These are phyloP conservation scores for Aaosphaeria pasadenensis DNA, from an alignment of 2,329 filamentous ascomycete species.

Conservation along the genomic window DNA sequence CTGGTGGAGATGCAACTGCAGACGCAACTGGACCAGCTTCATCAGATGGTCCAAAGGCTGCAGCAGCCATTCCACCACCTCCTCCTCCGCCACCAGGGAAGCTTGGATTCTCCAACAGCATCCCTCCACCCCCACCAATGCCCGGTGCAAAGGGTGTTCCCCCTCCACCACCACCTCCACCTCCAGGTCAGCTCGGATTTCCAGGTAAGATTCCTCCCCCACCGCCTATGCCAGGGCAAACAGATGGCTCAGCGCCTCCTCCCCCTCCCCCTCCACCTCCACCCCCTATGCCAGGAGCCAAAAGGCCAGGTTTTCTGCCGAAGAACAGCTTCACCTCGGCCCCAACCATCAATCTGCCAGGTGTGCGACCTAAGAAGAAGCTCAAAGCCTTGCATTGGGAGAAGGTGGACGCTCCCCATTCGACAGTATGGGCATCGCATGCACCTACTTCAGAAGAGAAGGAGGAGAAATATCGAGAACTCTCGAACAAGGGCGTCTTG, in stretches of 20 bases:
- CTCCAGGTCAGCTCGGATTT: conserved; percentile 45
- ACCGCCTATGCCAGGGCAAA: conserved; percentile 49
- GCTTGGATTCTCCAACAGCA: conserved; percentile 36
- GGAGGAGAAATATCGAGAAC: conserved; percentile 92
- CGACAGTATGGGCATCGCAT: conserved; percentile 89
- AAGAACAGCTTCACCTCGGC: conserved; percentile 55
- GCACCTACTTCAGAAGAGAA: conserved; percentile 81
- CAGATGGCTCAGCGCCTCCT: conserved; percentile 36
- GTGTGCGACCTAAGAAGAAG: conserved; percentile 95
- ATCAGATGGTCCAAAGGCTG: conserved; percentile 43
- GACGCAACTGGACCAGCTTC: conserved; percentile 64
- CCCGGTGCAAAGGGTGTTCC: conserved; percentile 43
- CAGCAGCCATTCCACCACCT: conserved; percentile 41
- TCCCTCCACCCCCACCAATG: conserved; percentile 45
- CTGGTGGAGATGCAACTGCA: conserved; percentile 72
- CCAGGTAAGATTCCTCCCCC: conserved; percentile 42
- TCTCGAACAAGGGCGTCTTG: conserved; percentile 90
- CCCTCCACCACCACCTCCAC: conserved; percentile 47
- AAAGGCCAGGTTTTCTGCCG: conserved; percentile 70
- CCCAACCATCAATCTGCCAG: conserved; percentile 67
- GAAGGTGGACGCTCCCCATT: conserved; percentile 89
- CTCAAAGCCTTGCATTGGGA: conserved; percentile 99
- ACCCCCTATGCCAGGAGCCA: conserved; percentile 58
- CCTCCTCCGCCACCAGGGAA: conserved; percentile 43
- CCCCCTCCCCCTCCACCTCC: conserved; percentile 55